These are phyloP conservation scores for Raphanus hybrid DNA, from an alignment of 441 rosid species.

Conservation along the genomic window DNA sequence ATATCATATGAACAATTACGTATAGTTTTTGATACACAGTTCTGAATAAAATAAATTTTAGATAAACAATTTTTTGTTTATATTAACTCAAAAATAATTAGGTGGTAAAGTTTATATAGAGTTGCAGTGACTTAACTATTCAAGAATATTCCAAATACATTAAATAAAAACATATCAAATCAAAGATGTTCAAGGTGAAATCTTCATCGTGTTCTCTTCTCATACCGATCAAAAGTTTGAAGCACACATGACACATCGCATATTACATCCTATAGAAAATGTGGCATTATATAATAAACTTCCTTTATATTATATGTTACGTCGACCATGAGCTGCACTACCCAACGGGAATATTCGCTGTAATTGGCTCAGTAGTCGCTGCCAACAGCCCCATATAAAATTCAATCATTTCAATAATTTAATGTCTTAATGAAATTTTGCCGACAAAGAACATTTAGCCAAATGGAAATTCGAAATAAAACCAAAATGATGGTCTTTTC, in stretches of 20 bases:
- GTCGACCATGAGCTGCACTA: conserved; percentile 43
- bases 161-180: conserved; percentile 9
- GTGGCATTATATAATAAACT: not conserved
- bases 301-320: conserved; percentile 15
- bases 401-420: not conserved
- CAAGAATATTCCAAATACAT: conserved; percentile 9
- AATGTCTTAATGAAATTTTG: conserved; percentile 10
- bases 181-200: conserved; percentile 16
- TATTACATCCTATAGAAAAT: not conserved
- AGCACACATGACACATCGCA: conserved; percentile 25
- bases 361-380: conserved; percentile 43
- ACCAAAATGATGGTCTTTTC: not conserved
- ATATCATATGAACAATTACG: too few species aligned
- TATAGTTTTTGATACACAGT: too few species aligned
- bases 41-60: too few species aligned
- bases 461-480: not conserved
- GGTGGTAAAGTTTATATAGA: not conserved
- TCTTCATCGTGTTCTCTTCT: conserved; percentile 39
- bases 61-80: not conserved
- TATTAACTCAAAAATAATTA: not conserved
- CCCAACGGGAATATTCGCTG: conserved; percentile 37
- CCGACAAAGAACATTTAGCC: conserved; percentile 20
- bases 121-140: conserved; percentile 1
- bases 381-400: conserved; percentile 34
- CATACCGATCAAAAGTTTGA: not conserved